Base-by-base conservation (phyloP, 2,329 filamentous ascomycete species). In the Colletotrichum somersetense region DNA sequence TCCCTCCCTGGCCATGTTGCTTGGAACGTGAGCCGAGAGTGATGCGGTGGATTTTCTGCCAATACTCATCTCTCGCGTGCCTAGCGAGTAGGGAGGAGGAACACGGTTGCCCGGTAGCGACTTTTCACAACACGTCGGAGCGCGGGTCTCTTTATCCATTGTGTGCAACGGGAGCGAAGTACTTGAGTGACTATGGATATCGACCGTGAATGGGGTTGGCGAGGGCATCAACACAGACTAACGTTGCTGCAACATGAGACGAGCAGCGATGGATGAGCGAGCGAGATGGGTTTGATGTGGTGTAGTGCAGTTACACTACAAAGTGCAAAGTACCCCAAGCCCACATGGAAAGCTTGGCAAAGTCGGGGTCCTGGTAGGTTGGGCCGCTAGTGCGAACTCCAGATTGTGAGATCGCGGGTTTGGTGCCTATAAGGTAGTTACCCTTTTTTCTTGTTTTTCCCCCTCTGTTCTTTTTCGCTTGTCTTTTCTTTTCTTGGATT, bases 321-420 rank as follows among this genome's bases (percentile, higher is more conserved):
- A 63, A 38, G 46, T 44, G 38, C 67, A 50, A 63, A 23, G 46
- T 63, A 63, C n/a, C 42, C 61, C 33, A 55, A 26, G 46, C 38
- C 62, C 62, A 40, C 50, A 42, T 52, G 50, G 50, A 52, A 71
- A 58, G 68, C 64, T 71, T 71, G 68, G 68, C 68, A 71, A 53
- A 44, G 57, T 67, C 11, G 64, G 57, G 68, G 64, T 67, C 64
- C 57, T 71, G 26, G 68, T 62, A 58, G 52, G 56, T 71, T 71
- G 68, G 64, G 68, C 68, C 58, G 68, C 57, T 71, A 71, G 64
- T 46, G 58, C 52, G 50, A 71, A 71, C 64, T 71, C 57, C 58
- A 67, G 57, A 62, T 71, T 71, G 57, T 62, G 57, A 71, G 64
- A 67, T 62, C 64, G 68, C 50, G 50, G 52, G 44, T 50, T 56